Evolutionary conservation across 176 grass and related monocot genomes (phyloP).

Genomic region (Musa troglodytarum): DNA sequence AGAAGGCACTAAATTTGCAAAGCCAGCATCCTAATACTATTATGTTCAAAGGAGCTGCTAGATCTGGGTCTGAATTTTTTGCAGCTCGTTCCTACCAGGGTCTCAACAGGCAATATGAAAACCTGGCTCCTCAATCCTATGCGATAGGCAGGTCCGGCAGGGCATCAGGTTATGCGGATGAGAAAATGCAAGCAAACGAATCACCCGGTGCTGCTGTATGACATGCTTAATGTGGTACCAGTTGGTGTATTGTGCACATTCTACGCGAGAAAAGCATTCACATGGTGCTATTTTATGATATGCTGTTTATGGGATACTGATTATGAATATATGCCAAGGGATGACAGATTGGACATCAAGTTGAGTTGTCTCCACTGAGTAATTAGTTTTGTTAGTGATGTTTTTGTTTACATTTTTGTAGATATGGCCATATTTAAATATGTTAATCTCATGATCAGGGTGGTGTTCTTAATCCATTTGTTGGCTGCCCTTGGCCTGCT

Average conservation of each 20-base stretch:
- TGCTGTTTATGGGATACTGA: too few relatives aligned
- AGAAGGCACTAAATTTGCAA: constrained; percentile 46
- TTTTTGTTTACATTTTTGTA: too few relatives aligned
- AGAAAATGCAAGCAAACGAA: constrained; percentile 24
- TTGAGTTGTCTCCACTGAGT: too few relatives aligned
- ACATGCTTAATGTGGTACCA: not conserved
- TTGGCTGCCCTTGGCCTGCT: too few relatives aligned
- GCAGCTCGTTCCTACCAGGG: constrained; percentile 60
- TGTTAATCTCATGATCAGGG: too few relatives aligned
- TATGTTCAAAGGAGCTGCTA: constrained; percentile 67
- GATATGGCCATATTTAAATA: too few relatives aligned
- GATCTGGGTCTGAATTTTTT: constrained; percentile 64
- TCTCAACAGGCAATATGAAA: constrained; percentile 50
- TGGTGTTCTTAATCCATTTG: too few relatives aligned
- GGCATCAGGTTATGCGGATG: constrained; percentile 59
- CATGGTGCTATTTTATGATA: not conserved
- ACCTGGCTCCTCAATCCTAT: constrained; percentile 30
- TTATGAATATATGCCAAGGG: too few relatives aligned
- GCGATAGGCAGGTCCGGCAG: constrained; percentile 53
- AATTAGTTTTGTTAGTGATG: too few relatives aligned
- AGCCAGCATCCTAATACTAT: constrained; percentile 36
- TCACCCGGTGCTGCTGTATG: not conserved
- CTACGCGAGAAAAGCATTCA: not conserved
- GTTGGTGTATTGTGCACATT: not conserved
- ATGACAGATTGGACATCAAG: too few relatives aligned